Percentiles rank a stretch among this genome's conserved stretches.
phyloP scores from a whole-genome alignment of 176 grass and related monocot species.

The Oryza meyeriana region DNA sequence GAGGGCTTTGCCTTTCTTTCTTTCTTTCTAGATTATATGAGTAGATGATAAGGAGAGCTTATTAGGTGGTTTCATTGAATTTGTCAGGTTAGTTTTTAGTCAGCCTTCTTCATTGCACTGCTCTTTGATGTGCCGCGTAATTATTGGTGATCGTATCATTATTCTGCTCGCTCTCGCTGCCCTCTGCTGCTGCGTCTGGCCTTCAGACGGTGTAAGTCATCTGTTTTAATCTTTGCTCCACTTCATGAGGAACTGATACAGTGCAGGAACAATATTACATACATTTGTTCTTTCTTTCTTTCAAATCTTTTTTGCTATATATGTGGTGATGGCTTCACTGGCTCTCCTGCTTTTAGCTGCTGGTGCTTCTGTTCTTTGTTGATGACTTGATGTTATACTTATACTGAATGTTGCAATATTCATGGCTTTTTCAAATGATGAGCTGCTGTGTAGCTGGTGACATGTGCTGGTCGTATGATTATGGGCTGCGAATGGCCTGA shows the following conservation, averaged over 20 bases:
- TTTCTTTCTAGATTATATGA: constrained; percentile 3
- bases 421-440: not conserved
- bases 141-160: not conserved
- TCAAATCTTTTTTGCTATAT: not conserved
- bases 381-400: too few relatives aligned
- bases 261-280: constrained; percentile 27
- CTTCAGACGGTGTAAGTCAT: not conserved
- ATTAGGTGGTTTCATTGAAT: not conserved
- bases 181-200: not conserved
- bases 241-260: constrained; percentile 5
- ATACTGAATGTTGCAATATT: not conserved
- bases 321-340: not conserved
- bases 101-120: not conserved
- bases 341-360: not conserved
- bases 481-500: too few relatives aligned
- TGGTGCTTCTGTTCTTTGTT: not conserved
- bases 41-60: not conserved
- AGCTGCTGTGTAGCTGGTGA: too few relatives aligned
- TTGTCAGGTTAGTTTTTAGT: constrained; percentile 27
- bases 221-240: not conserved
- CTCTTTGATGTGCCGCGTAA: not conserved
- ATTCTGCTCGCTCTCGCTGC: not conserved
- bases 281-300: not conserved
- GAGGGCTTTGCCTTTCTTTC: not conserved
- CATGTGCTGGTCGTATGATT: too few relatives aligned